Base-by-base conservation (phyloP, 78 protist species). In the Dictyostelium brefeldianum region DNA sequence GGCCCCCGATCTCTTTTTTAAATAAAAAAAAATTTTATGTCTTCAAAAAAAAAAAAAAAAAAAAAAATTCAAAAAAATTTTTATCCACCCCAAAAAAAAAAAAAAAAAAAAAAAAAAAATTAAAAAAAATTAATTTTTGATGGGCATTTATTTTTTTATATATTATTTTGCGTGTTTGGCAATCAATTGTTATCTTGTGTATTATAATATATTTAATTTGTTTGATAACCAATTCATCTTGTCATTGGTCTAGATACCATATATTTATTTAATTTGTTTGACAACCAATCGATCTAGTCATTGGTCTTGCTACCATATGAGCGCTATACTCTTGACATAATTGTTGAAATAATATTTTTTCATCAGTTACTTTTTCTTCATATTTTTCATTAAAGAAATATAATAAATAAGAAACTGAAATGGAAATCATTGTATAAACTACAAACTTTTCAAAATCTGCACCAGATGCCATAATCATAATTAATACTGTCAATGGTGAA, bases 311-410 rank as follows among this genome's bases (percentile, higher is more conserved):
- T 75, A 48, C 59, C 56, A 59, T 74, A 18, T 20, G 62, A 18
- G 47, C 48, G 20, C 57, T 85, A 59, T 85, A 85, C 29, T 85
- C 92, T 10, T 57, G 62, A 50, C 83, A 77, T 41, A 85, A 54
- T 69, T 85, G 80, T 0, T 50, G 5, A 20, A 77, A 85, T 36
- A 85, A 0, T 4, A 85, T 57, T 48, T 73, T 85, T 77, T 85
- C 83, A 50, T 85, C 92, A 46, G 18, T 47, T 22, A 77, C 22
- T 8, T 85, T 75, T 47, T 65, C 78, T 11, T 85, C 83, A 48
- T 85, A 64, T 75, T 64, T 54, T 31, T 27, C 27, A n/a, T 22
- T 25, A 11, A 73, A 18, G 25, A 46, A 75, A 29, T 85, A 51
- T 12, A 85, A 69, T 48, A 25, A 41, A 18, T 31, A 69, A 29